A percentile compares a stretch with the other conserved stretches of the same genome.
phyloP scores from a whole-genome alignment of 345 rosid genomes.

The Boechera stricta region DNA sequence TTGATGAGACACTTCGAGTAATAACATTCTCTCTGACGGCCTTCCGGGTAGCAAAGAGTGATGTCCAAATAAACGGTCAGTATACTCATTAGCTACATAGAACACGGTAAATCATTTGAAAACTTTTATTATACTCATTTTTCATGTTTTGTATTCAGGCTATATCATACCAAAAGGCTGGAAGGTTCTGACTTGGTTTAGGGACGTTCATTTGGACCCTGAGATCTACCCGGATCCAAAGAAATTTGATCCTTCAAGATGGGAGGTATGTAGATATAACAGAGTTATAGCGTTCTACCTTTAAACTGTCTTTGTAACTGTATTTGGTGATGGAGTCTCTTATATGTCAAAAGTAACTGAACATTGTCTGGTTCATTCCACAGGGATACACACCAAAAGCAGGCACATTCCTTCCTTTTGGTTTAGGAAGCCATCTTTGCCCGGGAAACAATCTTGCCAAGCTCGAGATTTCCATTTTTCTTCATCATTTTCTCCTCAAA shows the following conservation, averaged over 20 bases:
- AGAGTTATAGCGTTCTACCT: neutral
- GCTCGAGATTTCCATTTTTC: slow-evolving; percentile 77
- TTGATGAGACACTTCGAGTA: slow-evolving; percentile 84
- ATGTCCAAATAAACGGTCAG: slow-evolving; percentile 64
- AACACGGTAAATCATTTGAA: neutral
- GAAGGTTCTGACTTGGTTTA: slow-evolving; percentile 85
- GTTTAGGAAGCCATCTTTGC: slow-evolving; percentile 80
- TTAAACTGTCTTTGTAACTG: too few species aligned
- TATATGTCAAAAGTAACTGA: slow-evolving; percentile 6
- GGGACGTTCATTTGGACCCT: slow-evolving; percentile 71
- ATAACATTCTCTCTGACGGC: slow-evolving; percentile 76
- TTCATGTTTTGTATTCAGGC: slow-evolving; percentile 50
- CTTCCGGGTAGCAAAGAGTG: slow-evolving; percentile 74
- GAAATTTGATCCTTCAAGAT: slow-evolving; percentile 80
- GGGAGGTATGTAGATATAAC: slow-evolving; percentile 65
- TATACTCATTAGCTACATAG: slow-evolving; percentile 23
- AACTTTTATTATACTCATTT: neutral
- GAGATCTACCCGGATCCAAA: slow-evolving; percentile 67
- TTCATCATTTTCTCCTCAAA: slow-evolving; percentile 79
- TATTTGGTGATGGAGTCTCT: neutral
- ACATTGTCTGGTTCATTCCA: slow-evolving; percentile 4
- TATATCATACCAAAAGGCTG: slow-evolving; percentile 86
- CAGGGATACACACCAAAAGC: slow-evolving; percentile 64
- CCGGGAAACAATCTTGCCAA: slow-evolving; percentile 93
- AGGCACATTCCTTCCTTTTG: slow-evolving; percentile 81